phyloP scores from a whole-genome alignment of 306 rosid species.

The Medicago lupulina region DNA sequence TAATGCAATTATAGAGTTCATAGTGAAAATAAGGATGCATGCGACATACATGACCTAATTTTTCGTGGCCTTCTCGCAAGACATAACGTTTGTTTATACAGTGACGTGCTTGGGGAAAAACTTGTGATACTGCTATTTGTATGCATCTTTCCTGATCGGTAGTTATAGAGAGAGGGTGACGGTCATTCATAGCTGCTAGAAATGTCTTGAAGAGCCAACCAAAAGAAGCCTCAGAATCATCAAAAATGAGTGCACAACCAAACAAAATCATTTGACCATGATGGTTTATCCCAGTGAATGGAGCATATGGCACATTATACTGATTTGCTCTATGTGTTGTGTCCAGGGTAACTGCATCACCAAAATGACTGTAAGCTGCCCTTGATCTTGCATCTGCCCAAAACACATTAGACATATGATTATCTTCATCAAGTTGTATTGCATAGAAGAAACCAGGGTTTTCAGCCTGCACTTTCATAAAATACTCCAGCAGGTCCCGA shows the following conservation, averaged over 20 bases:
- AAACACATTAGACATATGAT: constrained; percentile 78
- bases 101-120: constrained; percentile 85
- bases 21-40: constrained; percentile 79
- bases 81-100: constrained; percentile 85
- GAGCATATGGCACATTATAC: constrained; percentile 80
- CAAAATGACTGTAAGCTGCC: constrained; percentile 85
- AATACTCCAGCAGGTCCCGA: constrained; percentile 87
- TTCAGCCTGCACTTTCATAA: constrained; percentile 93
- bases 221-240: constrained; percentile 90
- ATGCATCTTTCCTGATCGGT: constrained; percentile 88
- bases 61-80: constrained; percentile 93
- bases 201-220: constrained; percentile 84
- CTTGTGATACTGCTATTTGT: constrained; percentile 79
- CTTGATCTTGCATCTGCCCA: constrained; percentile 96
- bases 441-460: constrained; percentile 95
- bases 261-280: constrained; percentile 88
- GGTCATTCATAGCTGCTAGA: constrained; percentile 85
- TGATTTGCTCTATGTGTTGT: constrained; percentile 74
- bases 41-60: constrained; percentile 77
- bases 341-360: constrained; percentile 80
- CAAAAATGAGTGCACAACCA: constrained; percentile 90
- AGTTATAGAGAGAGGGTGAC: constrained; percentile 74
- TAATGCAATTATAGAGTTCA: constrained; percentile 89
- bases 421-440: constrained; percentile 88
- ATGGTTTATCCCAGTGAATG: constrained; percentile 90